Base-by-base conservation (phyloP, 306 rosid genomes). In the Coriaria nepalensis region DNA sequence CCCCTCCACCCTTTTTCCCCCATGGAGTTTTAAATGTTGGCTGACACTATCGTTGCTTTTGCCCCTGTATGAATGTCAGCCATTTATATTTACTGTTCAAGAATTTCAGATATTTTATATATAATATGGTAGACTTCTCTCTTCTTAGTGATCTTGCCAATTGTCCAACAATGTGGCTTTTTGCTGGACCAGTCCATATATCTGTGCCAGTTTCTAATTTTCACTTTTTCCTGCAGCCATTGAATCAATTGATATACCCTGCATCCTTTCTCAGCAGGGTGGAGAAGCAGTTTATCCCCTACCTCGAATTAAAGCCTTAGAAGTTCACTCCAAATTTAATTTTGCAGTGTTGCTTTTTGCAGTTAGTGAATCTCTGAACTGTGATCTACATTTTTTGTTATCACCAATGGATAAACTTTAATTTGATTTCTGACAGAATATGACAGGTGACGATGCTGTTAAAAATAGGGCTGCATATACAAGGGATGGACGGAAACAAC, bases 251-350 rank as follows among this genome's bases (percentile, higher is more conserved):
- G 98, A 92, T 73, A 85, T 92, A 63, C 96, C 94, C 42, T 94
- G 76, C 65, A 69, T 92, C 78, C 96, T 92, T 66, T 92, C 98
- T 57, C 96, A 92, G 78, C 93, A 79, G 76, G 98, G 93, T 43
- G 98, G 98, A 69, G 98, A 92, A 78, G 69, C 94, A 55, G 94
- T 72, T 63, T 92, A 92, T 67, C 96, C 98, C 50, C 64, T 92
- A 46, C 98, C 98, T 0, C 80, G 76, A 39, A 85, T 92, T 37
- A 85, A 75, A 76, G 53, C 83, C 40, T 49, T 92, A 61, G 94
- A 85, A 77, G 77, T 82, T 71, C 98, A 92, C 75, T 68, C 93
- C n/a, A 92, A 85, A 75, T 70, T 71, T 40, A 92, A 85, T 82
- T 68, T 92, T 49, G 94, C 93, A 20, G 88, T 94, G 45, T 66